phyloP scores from a whole-genome alignment of 768 basidiomycete genomes.

The Artomyces pyxidatus region DNA sequence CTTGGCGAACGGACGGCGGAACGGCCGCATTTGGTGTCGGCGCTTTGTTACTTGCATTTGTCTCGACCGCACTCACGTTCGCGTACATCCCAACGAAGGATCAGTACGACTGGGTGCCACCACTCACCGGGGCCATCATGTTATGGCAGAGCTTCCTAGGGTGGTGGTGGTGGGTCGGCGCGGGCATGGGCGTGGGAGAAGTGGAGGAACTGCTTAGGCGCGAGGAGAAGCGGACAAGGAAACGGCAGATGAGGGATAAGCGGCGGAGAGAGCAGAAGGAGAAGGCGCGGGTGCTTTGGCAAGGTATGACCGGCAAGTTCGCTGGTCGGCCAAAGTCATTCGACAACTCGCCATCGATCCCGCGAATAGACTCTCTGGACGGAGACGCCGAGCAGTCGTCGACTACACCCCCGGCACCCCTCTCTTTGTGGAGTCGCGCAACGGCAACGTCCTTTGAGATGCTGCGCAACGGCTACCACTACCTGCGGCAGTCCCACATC shows the following conservation, averaged over 20 bases:
- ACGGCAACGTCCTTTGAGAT: conserved; percentile 19
- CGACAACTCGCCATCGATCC: background rate
- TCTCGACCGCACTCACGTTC: conserved; percentile 82
- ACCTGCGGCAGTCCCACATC: conserved; percentile 62
- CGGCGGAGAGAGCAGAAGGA: conserved; percentile 41
- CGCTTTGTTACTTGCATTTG: conserved; percentile 72
- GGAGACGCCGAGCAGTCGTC: background rate
- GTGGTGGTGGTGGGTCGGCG: conserved; percentile 99
- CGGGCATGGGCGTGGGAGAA: conserved; percentile 71
- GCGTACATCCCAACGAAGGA: conserved; percentile 78
- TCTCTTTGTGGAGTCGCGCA: background rate
- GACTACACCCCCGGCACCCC: background rate
- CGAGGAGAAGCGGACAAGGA: conserved; percentile 46
- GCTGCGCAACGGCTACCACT: conserved; percentile 47
- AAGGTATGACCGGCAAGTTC: conserved; percentile 37
- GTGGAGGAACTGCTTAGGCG: conserved; percentile 52
- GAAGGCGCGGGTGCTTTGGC: conserved; percentile 50
- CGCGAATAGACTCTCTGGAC: background rate
- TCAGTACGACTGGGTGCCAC: conserved; percentile 86
- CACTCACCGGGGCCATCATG: conserved; percentile 83
- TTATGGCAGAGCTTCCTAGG: conserved; percentile 97
- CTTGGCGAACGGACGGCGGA: conserved; percentile 96
- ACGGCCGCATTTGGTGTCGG: conserved; percentile 90
- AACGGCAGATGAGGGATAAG: conserved; percentile 39
- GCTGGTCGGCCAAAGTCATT: background rate